phyloP scores from a whole-genome alignment of 345 rosid genomes.

The Euphorbia tirucalli region DNA sequence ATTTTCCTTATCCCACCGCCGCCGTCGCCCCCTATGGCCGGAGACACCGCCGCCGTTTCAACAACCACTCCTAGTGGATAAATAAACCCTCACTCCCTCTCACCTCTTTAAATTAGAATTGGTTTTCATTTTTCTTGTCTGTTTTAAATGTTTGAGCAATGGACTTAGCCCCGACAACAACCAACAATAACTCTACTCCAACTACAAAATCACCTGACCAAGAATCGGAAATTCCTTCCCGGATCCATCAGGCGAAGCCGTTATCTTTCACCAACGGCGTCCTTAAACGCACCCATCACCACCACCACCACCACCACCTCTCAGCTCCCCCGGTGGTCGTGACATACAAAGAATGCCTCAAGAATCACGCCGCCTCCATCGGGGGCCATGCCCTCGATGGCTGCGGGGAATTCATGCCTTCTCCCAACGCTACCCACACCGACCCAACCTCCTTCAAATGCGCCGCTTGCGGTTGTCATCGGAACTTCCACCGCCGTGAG shows the following conservation, averaged over 20 bases:
- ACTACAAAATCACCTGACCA: slow-evolving; percentile 28
- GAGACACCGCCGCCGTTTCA: background rate
- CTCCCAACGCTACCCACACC: slow-evolving; percentile 19
- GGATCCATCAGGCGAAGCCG: slow-evolving; percentile 27
- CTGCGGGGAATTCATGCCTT: slow-evolving; percentile 33
- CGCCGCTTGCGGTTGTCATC: slow-evolving; percentile 35
- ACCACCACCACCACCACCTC: slow-evolving; percentile 12
- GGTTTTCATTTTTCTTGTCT: too few relatives aligned
- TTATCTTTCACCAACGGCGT: slow-evolving; percentile 31
- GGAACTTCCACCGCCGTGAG: slow-evolving; percentile 36
- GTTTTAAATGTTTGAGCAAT: slow-evolving; percentile 26
- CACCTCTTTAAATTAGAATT: too few relatives aligned
- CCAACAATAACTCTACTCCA: slow-evolving; percentile 12
- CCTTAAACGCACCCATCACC: slow-evolving; percentile 22
- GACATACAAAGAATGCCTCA: slow-evolving; percentile 29
- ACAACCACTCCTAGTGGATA: slow-evolving; percentile 5
- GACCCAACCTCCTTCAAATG: slow-evolving; percentile 30
- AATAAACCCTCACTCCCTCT: background rate
- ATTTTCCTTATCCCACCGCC: background rate
- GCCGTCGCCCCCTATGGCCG: background rate
- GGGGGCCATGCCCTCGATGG: slow-evolving; percentile 33
- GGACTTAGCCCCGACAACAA: slow-evolving; percentile 20
- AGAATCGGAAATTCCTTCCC: slow-evolving; percentile 20
- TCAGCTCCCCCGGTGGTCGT: slow-evolving; percentile 3
- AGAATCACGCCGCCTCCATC: slow-evolving; percentile 26